Conservation (phyloP, 177 flowering plant genomes). For the Vitis hybrid region DNA sequence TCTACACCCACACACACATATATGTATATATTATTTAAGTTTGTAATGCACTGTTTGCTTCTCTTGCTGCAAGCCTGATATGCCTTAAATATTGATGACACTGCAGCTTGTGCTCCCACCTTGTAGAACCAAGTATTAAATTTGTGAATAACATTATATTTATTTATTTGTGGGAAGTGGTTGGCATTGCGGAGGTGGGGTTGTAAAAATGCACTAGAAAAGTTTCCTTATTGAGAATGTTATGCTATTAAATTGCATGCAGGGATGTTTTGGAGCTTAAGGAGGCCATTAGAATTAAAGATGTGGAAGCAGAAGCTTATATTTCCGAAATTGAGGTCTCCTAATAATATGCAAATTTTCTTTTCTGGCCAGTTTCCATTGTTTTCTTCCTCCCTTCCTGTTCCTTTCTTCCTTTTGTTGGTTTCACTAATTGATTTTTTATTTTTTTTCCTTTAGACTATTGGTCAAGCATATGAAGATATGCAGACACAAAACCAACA, state of each 20-base stretch:
- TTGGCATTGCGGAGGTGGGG: too few relatives aligned
- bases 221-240: neutral
- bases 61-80: too few relatives aligned
- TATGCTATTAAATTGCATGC: slow-evolving; percentile 15
- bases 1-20: too few relatives aligned
- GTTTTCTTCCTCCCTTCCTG: neutral
- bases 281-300: slow-evolving; percentile 86
- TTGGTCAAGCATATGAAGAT: slow-evolving; percentile 94
- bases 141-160: too few relatives aligned
- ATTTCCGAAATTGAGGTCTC: slow-evolving; percentile 94
- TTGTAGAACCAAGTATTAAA: too few relatives aligned
- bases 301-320: slow-evolving; percentile 75
- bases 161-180: too few relatives aligned
- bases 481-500: slow-evolving; percentile 89
- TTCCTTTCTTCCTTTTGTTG: neutral
- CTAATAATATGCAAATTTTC: neutral
- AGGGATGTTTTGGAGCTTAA: slow-evolving; percentile 74
- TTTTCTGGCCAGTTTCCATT: neutral
- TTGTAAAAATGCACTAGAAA: neutral
- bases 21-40: too few relatives aligned
- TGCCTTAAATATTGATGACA: too few relatives aligned
- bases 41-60: too few relatives aligned
- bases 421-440: neutral
- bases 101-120: too few relatives aligned
- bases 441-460: slow-evolving; percentile 52